These are phyloP conservation scores for Rhizopus sp. DNA, from an alignment of 371 early-diverging fungal genomes.

Conservation along the genomic window DNA sequence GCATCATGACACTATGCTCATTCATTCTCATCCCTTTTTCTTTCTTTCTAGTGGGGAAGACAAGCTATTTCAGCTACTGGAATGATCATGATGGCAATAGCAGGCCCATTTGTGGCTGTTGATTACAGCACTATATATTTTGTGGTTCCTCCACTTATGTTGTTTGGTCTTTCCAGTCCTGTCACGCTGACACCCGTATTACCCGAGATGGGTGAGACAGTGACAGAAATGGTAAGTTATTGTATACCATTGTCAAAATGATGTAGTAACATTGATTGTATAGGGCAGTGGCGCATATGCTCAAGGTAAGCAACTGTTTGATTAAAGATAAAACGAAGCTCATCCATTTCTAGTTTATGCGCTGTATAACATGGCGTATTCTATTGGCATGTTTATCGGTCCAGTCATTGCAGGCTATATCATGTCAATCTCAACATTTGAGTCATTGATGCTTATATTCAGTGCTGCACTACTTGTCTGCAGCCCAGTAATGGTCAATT, in stretches of 20 bases:
- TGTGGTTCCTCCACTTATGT: slow-evolving; percentile 53
- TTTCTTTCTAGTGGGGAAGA: slow-evolving; percentile 41
- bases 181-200: slow-evolving; percentile 58
- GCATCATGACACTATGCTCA: not conserved
- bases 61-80: slow-evolving; percentile 52
- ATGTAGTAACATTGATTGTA: not conserved
- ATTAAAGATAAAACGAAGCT: slow-evolving; percentile 1
- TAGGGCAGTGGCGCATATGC: slow-evolving; percentile 56
- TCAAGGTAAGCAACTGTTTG: slow-evolving; percentile 34
- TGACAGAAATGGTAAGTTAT: slow-evolving; percentile 48
- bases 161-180: slow-evolving; percentile 60
- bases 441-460: slow-evolving; percentile 42
- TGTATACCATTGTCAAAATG: slow-evolving; percentile 9
- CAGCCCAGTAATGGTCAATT: slow-evolving; percentile 48
- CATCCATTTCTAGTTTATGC: slow-evolving; percentile 43
- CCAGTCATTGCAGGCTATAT: slow-evolving; percentile 58
- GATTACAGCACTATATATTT: slow-evolving; percentile 38
- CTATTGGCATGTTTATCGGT: slow-evolving; percentile 60
- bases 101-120: slow-evolving; percentile 50
- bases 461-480: slow-evolving; percentile 27
- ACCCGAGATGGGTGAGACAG: slow-evolving; percentile 61
- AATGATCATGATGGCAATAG: slow-evolving; percentile 51
- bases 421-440: slow-evolving; percentile 38
- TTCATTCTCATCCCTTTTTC: not conserved
- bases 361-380: slow-evolving; percentile 59